These are phyloP conservation scores for Manihot esculenta DNA, from an alignment of 441 rosid species.

Conservation along the genomic window DNA sequence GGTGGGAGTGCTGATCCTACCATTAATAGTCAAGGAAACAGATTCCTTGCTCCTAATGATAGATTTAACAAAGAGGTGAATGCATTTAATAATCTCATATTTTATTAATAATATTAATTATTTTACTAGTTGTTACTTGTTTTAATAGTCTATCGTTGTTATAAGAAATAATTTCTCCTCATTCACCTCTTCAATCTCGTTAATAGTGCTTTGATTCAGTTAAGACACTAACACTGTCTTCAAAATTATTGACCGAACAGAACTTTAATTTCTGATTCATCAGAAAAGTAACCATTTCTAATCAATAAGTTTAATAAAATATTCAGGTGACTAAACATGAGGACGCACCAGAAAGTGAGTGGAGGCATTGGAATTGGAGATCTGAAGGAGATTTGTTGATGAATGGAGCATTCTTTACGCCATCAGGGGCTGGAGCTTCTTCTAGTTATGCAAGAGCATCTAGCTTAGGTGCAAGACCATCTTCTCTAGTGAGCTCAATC, in stretches of 20 bases:
- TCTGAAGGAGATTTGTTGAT: constrained; percentile 59
- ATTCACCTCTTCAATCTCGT: too few relatives aligned
- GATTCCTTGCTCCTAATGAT: constrained; percentile 52
- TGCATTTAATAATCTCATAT: background rate
- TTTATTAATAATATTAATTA: too few relatives aligned
- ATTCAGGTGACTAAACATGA: constrained; percentile 64
- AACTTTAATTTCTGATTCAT: too few relatives aligned
- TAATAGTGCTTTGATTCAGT: too few relatives aligned
- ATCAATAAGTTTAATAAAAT: background rate
- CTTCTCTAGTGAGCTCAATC: constrained; percentile 45
- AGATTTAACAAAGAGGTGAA: constrained; percentile 44
- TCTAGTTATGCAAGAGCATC: constrained; percentile 67
- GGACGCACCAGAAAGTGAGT: constrained; percentile 41
- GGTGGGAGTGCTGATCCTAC: constrained; percentile 75
- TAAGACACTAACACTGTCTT: too few relatives aligned
- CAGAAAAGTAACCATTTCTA: too few relatives aligned
- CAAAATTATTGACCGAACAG: too few relatives aligned
- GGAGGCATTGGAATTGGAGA: constrained; percentile 76
- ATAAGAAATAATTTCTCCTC: too few relatives aligned
- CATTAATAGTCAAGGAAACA: constrained; percentile 69
- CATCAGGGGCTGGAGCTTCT: constrained; percentile 55
- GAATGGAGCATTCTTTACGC: constrained; percentile 65
- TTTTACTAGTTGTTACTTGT: too few relatives aligned
- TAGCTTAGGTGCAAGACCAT: constrained; percentile 61
- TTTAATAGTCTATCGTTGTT: too few relatives aligned